Conservation (phyloP, 768 basidiomycete genomes). For the Rubroboletus pulcherrimus region DNA sequence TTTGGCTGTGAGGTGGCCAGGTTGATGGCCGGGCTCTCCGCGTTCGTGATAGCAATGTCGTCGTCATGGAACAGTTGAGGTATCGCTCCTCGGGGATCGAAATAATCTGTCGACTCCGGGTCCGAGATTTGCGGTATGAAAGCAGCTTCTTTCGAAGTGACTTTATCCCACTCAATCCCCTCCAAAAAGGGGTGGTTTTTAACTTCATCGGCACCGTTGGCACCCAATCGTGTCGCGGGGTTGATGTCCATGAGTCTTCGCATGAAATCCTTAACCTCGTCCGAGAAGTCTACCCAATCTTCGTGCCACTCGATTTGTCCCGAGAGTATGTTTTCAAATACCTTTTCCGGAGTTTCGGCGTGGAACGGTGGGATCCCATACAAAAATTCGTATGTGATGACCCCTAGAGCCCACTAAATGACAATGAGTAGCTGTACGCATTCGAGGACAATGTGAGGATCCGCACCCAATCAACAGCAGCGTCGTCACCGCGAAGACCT, state of each 20-base stretch:
- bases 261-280: constrained; percentile 89
- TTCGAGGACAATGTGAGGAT: constrained; percentile 16
- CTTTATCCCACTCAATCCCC: constrained; percentile 90
- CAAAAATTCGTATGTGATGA: constrained; percentile 97
- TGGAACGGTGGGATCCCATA: constrained; percentile 98
- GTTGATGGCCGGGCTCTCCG: constrained; percentile 41
- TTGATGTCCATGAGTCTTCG: constrained; percentile 78
- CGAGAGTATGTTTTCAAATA: constrained; percentile 97
- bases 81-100: constrained; percentile 92
- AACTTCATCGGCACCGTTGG: constrained; percentile 86
- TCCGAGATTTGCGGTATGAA: constrained; percentile 96
- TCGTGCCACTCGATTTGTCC: constrained; percentile 95
- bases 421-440: constrained; percentile 10
- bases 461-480: constrained; percentile 92
- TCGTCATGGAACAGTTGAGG: constrained; percentile 91
- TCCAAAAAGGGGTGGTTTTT: constrained; percentile 88
- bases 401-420: constrained; percentile 92
- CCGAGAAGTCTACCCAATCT: constrained; percentile 82
- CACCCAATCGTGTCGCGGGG: constrained; percentile 75
- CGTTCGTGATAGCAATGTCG: constrained; percentile 56
- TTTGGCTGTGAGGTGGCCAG: constrained; percentile 15
- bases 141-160: constrained; percentile 83
- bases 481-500: constrained; percentile 92
- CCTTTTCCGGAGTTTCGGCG: constrained; percentile 93
- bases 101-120: constrained; percentile 99